Base-by-base conservation (phyloP, 2,329 filamentous ascomycete species). In the Catunica adiposa region DNA sequence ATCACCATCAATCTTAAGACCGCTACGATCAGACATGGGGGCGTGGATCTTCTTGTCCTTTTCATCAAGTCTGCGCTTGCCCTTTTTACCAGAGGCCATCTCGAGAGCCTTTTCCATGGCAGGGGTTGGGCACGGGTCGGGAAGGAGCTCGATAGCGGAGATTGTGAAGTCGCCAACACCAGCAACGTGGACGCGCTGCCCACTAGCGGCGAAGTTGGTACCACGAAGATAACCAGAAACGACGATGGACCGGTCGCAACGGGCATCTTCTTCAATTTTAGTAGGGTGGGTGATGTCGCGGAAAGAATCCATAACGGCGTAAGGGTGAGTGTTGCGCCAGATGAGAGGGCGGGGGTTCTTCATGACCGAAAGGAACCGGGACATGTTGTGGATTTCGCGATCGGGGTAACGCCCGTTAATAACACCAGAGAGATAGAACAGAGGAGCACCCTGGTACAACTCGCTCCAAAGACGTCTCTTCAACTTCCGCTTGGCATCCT, bases 381-480 rank as follows among this genome's bases (percentile, higher is more conserved):
- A 94, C 55, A 98, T 70, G 65, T 98, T 98, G 71, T 97, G 86
- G 15, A 98, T 82, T 69, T 98, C 94, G 61, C 94, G 82, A 67
- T 98, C 92, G 0, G 92, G 94, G 64, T 98, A 98, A 60, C 92
- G 79, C 44, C 92, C 92, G 67, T 98, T 98, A 62, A 97, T 85
- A 37, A 98, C 89, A 64, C 92, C 92, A 1, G 88, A 95, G 3
- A 98, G 77, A 65, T 97, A 97, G 70, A 98, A 98, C 0, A 98
- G 74, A 66, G 98, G 95, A 4, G 94, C 92, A 56, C 92, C 92
- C 64, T 95, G 88, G 69, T 98, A 98, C 54, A 98, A 69, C 66
- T 98, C 92, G 63, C 84, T 94, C 92, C 94, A 98, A 62, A 98
- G 84, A 60, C 92, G 78, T 67, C 95, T 86, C 72, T 98, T 98